Conservation (phyloP, 331 rosid genomes). For the Quercus lobata region DNA sequence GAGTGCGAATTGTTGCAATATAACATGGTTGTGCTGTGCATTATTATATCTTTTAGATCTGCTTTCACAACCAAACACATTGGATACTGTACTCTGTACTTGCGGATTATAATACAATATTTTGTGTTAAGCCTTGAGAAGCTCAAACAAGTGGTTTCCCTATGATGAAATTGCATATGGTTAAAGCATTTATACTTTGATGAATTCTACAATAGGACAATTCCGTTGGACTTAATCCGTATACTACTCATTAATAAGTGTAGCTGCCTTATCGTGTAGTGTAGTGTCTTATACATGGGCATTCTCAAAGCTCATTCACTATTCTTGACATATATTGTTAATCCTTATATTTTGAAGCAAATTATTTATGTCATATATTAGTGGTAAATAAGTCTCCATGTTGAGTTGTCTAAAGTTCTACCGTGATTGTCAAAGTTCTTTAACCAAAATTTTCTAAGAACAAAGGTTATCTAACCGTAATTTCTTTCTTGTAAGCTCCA, state of each 20-base stretch:
- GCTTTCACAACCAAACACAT: constrained; percentile 1
- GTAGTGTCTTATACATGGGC: background rate
- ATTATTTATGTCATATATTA: background rate
- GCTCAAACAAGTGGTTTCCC: background rate
- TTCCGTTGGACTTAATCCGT: constrained; percentile 22
- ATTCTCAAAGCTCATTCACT: constrained; percentile 12
- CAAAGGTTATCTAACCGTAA: too few species aligned
- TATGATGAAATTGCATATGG: constrained; percentile 14
- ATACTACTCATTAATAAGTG: constrained; percentile 5
- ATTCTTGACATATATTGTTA: background rate
- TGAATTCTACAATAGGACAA: constrained; percentile 23
- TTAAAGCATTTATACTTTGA: constrained; percentile 2
- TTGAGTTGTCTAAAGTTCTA: too few species aligned
- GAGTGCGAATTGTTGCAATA: constrained; percentile 18
- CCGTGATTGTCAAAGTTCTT: too few species aligned
- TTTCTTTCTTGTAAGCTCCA: too few species aligned
- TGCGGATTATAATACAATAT: constrained; percentile 11
- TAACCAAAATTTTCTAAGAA: too few species aligned
- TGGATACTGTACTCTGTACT: constrained; percentile 1
- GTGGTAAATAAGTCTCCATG: too few species aligned
- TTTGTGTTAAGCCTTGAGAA: background rate
- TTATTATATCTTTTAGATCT: constrained; percentile 6
- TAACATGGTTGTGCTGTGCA: constrained; percentile 5
- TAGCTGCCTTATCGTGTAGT: constrained; percentile 1
- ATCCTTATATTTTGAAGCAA: background rate